phyloP scores from a whole-genome alignment of 352 stramenopile species.

The Pythium dissotocum region DNA sequence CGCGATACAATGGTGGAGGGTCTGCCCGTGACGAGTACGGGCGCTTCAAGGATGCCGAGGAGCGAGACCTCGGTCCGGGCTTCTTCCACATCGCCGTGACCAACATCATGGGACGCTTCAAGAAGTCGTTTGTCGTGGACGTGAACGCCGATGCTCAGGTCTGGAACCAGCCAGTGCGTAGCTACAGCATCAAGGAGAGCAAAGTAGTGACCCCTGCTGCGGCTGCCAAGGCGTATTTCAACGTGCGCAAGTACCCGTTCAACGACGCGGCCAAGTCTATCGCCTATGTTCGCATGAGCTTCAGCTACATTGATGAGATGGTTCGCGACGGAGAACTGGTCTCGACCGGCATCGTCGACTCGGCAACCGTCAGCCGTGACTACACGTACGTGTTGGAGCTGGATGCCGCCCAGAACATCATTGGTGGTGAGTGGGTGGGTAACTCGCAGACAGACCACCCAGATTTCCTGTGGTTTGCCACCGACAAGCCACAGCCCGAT shows the following conservation, averaged over 20 bases:
- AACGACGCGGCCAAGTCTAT: slow-evolving; percentile 16
- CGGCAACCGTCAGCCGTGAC: slow-evolving; percentile 43
- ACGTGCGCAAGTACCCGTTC: slow-evolving; percentile 42
- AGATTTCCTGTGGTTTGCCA: slow-evolving; percentile 72
- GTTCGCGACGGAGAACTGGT: slow-evolving; percentile 52
- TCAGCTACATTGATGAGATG: slow-evolving; percentile 58
- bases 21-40: slow-evolving; percentile 42
- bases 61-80: slow-evolving; percentile 51
- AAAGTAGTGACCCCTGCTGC: slow-evolving; percentile 33
- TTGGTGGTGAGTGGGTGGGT: slow-evolving; percentile 69
- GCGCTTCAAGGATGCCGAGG: slow-evolving; percentile 36
- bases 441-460: slow-evolving; percentile 55
- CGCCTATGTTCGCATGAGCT: slow-evolving; percentile 39
- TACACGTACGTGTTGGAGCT: slow-evolving; percentile 74
- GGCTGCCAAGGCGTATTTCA: slow-evolving; percentile 25
- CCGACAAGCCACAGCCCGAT: slow-evolving; percentile 9
- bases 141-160: slow-evolving; percentile 35
- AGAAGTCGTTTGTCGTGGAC: slow-evolving; percentile 43
- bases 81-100: too few relatives aligned
- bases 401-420: slow-evolving; percentile 58
- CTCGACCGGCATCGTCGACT: slow-evolving; percentile 42
- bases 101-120: slow-evolving; percentile 51
- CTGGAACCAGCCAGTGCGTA: slow-evolving; percentile 63
- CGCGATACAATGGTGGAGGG: slow-evolving; percentile 34
- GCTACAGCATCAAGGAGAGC: slow-evolving; percentile 40